Conservation (phyloP, 2,329 filamentous ascomycete species). For the Cladosporium sp. region DNA sequence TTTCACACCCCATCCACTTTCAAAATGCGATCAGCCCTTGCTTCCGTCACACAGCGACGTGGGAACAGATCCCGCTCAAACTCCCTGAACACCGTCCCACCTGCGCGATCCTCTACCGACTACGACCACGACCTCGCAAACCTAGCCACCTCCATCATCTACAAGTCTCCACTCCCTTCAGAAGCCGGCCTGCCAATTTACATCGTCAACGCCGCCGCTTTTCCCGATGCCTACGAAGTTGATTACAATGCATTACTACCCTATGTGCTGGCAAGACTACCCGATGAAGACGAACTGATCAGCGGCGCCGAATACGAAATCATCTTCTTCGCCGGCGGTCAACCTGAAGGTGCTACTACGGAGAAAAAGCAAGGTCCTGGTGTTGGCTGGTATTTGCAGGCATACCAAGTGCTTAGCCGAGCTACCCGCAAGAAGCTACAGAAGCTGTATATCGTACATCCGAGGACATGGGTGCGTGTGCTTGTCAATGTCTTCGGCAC, state of each 20-base stretch:
- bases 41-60: constrained; percentile 25
- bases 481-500: constrained; percentile 54
- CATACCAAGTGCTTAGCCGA: constrained; percentile 52
- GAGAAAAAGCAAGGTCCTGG: constrained; percentile 47
- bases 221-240: constrained; percentile 50
- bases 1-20: background rate
- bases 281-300: constrained; percentile 52
- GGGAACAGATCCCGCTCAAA: constrained; percentile 29
- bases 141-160: constrained; percentile 51
- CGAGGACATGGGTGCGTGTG: constrained; percentile 54
- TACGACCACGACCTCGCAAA: constrained; percentile 47
- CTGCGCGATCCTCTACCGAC: constrained; percentile 41
- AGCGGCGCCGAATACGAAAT: constrained; percentile 53
- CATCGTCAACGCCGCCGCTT: constrained; percentile 54
- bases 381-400: constrained; percentile 55
- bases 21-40: constrained; percentile 28
- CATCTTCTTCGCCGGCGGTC: constrained; percentile 55
- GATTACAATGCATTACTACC: constrained; percentile 53
- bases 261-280: constrained; percentile 52
- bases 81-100: constrained; percentile 46
- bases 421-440: constrained; percentile 53
- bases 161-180: constrained; percentile 49
- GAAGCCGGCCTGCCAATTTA: constrained; percentile 48
- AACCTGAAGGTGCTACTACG: constrained; percentile 39
- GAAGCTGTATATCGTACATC: constrained; percentile 55